Evolutionary conservation across 2,329 filamentous ascomycete genomes (phyloP).

Genomic region (Dryadomyces sulphureus): DNA sequence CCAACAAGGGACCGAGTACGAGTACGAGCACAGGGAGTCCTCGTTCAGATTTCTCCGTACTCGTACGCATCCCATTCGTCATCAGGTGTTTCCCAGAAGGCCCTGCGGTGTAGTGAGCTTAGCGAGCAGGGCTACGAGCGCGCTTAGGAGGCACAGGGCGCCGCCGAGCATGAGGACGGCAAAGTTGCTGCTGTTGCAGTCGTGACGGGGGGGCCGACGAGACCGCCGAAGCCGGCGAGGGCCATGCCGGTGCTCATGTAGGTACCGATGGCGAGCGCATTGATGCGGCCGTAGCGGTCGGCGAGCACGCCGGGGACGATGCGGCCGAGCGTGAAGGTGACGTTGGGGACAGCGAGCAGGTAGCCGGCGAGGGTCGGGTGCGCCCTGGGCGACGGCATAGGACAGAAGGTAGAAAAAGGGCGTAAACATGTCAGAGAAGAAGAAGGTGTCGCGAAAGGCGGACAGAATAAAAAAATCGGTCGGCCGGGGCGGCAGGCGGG

Average conservation of each 20-base stretch:
- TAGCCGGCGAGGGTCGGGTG: constrained; percentile 42
- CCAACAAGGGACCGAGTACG: too few species aligned
- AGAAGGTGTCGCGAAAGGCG: constrained; percentile 35
- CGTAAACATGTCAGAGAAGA: constrained; percentile 28
- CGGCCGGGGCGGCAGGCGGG: constrained; percentile 26
- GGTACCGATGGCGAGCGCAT: constrained; percentile 16
- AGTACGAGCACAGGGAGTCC: too few species aligned
- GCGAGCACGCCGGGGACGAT: constrained; percentile 36
- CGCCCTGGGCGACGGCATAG: constrained; percentile 31
- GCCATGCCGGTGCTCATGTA: constrained; percentile 16
- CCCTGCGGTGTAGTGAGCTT: constrained; percentile 5
- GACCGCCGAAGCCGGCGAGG: constrained; percentile 21
- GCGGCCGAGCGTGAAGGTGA: constrained; percentile 36
- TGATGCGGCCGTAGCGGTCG: constrained; percentile 34
- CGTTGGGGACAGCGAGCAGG: constrained; percentile 47
- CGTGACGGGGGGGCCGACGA: constrained; percentile 29
- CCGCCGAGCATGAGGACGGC: constrained; percentile 24
- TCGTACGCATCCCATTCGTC: too few species aligned
- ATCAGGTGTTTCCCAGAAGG: neutral
- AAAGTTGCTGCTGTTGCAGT: constrained; percentile 20
- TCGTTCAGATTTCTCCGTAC: too few species aligned
- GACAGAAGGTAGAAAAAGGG: constrained; percentile 39
- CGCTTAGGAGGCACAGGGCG: constrained; percentile 18
- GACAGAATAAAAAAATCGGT: constrained; percentile 14
- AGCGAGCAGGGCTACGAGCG: constrained; percentile 5